phyloP scores from a whole-genome alignment of 768 basidiomycete species.

The Suillus plorans region DNA sequence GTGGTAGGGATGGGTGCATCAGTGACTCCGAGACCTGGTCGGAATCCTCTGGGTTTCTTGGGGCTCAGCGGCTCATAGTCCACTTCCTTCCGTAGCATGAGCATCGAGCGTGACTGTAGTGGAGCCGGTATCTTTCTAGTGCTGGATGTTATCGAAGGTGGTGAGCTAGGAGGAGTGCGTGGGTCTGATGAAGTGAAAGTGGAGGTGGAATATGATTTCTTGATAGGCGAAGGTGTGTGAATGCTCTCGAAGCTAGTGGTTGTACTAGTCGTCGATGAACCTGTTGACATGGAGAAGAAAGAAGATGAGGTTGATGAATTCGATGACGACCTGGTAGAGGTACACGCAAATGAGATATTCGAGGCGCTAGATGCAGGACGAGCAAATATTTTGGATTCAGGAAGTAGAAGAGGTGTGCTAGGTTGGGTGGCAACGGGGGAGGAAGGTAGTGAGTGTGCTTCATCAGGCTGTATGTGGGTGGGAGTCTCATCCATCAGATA shows the following conservation, averaged over 20 bases:
- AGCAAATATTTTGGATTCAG: conserved; percentile 26
- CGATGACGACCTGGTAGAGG: conserved; percentile 22
- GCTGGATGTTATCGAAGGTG: conserved; percentile 26
- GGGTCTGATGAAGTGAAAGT: conserved; percentile 17
- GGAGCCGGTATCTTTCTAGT: conserved; percentile 21
- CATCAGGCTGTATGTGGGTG: conserved; percentile 8
- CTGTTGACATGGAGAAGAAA: conserved; percentile 42
- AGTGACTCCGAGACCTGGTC: conserved; percentile 29
- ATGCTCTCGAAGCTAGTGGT: conserved; percentile 23
- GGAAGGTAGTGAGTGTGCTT: conserved; percentile 35
- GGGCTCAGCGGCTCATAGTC: conserved; percentile 77
- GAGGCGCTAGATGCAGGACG: conserved; percentile 20
- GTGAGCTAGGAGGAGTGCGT: conserved; percentile 24
- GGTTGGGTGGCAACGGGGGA: conserved; percentile 29
- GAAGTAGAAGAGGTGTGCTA: conserved; percentile 14
- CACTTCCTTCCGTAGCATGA: conserved; percentile 69
- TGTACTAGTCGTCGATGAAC: conserved; percentile 34
- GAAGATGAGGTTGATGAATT: conserved; percentile 17
- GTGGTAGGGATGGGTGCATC: conserved; percentile 13
- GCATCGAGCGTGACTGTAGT: conserved; percentile 48
- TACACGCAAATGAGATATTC: conserved; percentile 22
- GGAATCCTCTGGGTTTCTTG: conserved; percentile 44
- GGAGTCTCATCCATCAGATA: conserved; percentile 85
- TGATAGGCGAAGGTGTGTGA: conserved; percentile 41
- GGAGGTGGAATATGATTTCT: conserved; percentile 33